A percentile compares a stretch with the other conserved stretches of the same genome.
phyloP scores from a whole-genome alignment of 1,139 yeast genomes.

The Wickerhamomyces sp. region DNA sequence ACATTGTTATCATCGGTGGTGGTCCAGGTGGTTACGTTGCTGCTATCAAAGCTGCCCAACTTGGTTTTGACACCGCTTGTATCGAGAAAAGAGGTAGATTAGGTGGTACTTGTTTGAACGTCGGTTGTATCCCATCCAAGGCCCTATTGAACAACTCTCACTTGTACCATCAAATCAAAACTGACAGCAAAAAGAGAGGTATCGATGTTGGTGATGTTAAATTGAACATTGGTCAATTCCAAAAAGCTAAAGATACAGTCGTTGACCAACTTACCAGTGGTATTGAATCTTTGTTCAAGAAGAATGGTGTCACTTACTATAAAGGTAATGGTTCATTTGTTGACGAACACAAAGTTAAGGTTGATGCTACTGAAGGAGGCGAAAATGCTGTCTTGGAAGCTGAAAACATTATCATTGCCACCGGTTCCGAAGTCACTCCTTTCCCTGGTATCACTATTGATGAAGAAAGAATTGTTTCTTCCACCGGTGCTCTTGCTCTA shows the following conservation, averaged over 20 bases:
- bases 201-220: slow-evolving; percentile 78
- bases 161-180: slow-evolving; percentile 81
- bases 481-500: slow-evolving; percentile 87
- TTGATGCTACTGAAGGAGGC: slow-evolving; percentile 84
- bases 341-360: slow-evolving; percentile 73
- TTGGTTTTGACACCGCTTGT: slow-evolving; percentile 93
- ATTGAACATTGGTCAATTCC: slow-evolving; percentile 73
- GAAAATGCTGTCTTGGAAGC: slow-evolving; percentile 67
- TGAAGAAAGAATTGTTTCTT: slow-evolving; percentile 94
- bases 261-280: slow-evolving; percentile 91
- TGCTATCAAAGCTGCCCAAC: slow-evolving; percentile 97
- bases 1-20: slow-evolving; percentile 93
- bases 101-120: slow-evolving; percentile 98
- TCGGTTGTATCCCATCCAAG: slow-evolving; percentile 98
- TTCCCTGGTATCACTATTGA: slow-evolving; percentile 98
- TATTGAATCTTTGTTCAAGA: slow-evolving; percentile 90
- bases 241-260: slow-evolving; percentile 88
- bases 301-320: slow-evolving; percentile 89
- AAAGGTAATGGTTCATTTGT: slow-evolving; percentile 91
- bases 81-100: slow-evolving; percentile 92
- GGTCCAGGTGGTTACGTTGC: slow-evolving; percentile 99
- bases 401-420: slow-evolving; percentile 89
- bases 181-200: slow-evolving; percentile 85
- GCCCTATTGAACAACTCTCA: slow-evolving; percentile 93
- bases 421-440: slow-evolving; percentile 98